Evolutionary conservation across 306 rosid species (phyloP), one percentile per base, ranked within the genome.

Genomic region (Vigna hirtella): DNA sequence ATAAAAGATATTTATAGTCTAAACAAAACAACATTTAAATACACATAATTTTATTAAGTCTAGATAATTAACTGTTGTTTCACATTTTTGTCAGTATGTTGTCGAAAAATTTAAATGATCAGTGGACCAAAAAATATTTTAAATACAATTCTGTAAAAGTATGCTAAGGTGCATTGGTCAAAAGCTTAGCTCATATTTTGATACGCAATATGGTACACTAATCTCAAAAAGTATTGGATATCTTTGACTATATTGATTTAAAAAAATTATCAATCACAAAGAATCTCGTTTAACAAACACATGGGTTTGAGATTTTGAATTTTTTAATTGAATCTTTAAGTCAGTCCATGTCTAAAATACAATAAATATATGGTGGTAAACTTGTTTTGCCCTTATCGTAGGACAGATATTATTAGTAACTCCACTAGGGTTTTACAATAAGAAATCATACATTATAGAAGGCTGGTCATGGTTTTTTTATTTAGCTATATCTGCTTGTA

Each of bases 171-270:
- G 48, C 48, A 34, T 34, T 8, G 49, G 70, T 65, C 50, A 65
- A 65, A 65, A 65, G 70, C 50, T 64, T 6, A 64, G 13, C 12
- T 30, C 42, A 30, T 26, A 63, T 36, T 65, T 38, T 65, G 28
- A 65, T 65, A 34, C 26, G 47, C 24, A 63, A 34, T 16, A 63
- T 34, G 24, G 68, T 34, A 17, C 50, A 65, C n/a, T 17, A 65
- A 38, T 63, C 48, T 63, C 28, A 63, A 63, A 20, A 63, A 63
- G 69, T 63, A 63, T 63, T 63, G 22, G 8, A 34, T 34, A 63
- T 63, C 69, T 63, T 63, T 63, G 28, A 63, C 70, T 65, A 1
- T 38, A 9, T 7, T 9, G 15, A 34, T 8, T 63, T 34, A 16
- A 36, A 63, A 63, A 36, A 7, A 63, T 36, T 2, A 63, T 36